Percentiles rank a stretch among this genome's conserved stretches.
Evolutionary conservation across 2,329 filamentous ascomycete species (phyloP).

Genomic region (Exophiala mesophila): DNA sequence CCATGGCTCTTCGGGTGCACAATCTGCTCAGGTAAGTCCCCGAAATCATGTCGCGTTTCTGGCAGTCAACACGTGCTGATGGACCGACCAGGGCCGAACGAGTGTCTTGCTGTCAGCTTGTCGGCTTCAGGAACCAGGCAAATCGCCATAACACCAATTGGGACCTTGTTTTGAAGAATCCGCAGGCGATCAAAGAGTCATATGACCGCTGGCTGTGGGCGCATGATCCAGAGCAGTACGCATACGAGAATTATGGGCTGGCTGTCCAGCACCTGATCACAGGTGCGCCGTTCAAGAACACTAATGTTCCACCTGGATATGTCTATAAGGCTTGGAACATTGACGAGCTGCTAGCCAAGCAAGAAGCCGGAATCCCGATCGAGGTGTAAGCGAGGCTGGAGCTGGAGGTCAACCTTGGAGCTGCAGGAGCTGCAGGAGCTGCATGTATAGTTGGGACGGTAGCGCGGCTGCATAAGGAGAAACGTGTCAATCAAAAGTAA

Average conservation of each 20-base stretch:
- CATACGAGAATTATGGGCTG: conserved; percentile 5
- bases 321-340: conserved; percentile 40
- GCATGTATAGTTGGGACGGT: neutral
- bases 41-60: neutral
- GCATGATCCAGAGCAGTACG: conserved; percentile 11
- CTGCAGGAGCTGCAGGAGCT: no score
- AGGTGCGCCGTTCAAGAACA: conserved; percentile 40
- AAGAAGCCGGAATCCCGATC: conserved; percentile 1
- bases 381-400: neutral
- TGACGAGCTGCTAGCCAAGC: conserved; percentile 21
- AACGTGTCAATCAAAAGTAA: neutral
- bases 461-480: neutral
- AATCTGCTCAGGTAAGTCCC: conserved; percentile 33
- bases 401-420: neutral
- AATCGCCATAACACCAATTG: neutral
- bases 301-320: conserved; percentile 43
- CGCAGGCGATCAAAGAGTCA: neutral
- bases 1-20: conserved; percentile 41
- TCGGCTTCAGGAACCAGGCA: conserved; percentile 41
- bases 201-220: conserved; percentile 2
- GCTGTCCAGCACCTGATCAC: conserved; percentile 16
- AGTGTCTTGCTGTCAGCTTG: conserved; percentile 46
- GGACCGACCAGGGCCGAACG: conserved; percentile 29
- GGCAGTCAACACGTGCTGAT: neutral
- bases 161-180: conserved; percentile 1